Evolutionary conservation across 805 yeast genomes (phyloP).

Genomic region (Kodamaea laetipori): DNA sequence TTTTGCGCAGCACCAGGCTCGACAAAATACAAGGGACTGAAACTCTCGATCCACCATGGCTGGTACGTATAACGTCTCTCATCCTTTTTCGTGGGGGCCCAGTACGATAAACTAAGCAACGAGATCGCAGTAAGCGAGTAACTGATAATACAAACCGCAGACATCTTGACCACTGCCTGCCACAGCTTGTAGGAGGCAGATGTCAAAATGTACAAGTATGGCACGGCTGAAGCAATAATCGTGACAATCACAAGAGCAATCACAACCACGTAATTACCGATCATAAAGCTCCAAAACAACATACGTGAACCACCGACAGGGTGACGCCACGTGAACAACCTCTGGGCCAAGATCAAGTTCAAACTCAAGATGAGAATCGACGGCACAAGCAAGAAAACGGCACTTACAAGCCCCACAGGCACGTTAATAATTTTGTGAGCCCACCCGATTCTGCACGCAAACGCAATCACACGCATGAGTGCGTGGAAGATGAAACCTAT

Average conservation of each 20-base stretch:
- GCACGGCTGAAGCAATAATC: constrained; percentile 16
- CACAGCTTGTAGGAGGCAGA: constrained; percentile 8
- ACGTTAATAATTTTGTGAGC: constrained; percentile 11
- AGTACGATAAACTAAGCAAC: constrained; percentile 23
- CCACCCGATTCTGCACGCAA: constrained; percentile 17
- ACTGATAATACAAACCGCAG: constrained; percentile 17
- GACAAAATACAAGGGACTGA: constrained; percentile 24
- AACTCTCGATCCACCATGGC: constrained; percentile 28
- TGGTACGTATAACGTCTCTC: constrained; percentile 24
- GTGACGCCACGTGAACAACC: constrained; percentile 24
- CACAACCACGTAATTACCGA: constrained; percentile 14
- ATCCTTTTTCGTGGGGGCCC: constrained; percentile 25
- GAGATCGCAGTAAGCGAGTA: constrained; percentile 19
- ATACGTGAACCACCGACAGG: constrained; percentile 24
- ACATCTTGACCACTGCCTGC: constrained; percentile 15
- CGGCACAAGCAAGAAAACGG: constrained; percentile 17
- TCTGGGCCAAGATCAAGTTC: constrained; percentile 22
- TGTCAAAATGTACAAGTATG: constrained; percentile 16
- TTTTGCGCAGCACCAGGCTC: constrained; percentile 21
- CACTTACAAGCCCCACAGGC: constrained; percentile 16
- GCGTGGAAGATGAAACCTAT: constrained; percentile 15
- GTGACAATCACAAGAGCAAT: constrained; percentile 15
- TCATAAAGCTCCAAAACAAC: constrained; percentile 21
- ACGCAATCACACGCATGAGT: constrained; percentile 16
- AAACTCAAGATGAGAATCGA: constrained; percentile 18